These are phyloP conservation scores for Hippophae tibetana DNA, from an alignment of 306 rosid species.

Conservation along the genomic window DNA sequence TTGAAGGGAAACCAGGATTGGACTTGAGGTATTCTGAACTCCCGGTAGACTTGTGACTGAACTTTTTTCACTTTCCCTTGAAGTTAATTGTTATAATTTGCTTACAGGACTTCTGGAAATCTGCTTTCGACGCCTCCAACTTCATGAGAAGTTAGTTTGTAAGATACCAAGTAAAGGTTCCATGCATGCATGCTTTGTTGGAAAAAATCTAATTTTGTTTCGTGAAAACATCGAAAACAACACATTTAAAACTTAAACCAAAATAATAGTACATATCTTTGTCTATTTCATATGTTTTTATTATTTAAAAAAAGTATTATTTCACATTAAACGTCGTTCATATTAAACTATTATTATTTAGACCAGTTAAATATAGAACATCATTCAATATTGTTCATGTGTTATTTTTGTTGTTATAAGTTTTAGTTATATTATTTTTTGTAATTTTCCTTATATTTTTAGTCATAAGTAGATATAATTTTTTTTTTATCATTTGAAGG, in stretches of 20 bases:
- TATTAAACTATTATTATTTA: too few relatives aligned
- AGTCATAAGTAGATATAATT: too few relatives aligned
- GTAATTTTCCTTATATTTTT: too few relatives aligned
- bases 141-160: slow-evolving; percentile 29
- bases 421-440: too few relatives aligned
- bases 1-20: slow-evolving; percentile 47
- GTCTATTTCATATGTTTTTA: too few relatives aligned
- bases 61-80: slow-evolving; percentile 2
- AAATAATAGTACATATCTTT: background rate
- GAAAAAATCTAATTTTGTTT: background rate
- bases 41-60: slow-evolving; percentile 6
- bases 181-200: background rate
- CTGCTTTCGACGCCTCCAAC: slow-evolving; percentile 41
- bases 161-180: slow-evolving; percentile 15
- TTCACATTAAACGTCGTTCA: too few relatives aligned
- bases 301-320: too few relatives aligned
- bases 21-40: slow-evolving; percentile 38
- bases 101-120: slow-evolving; percentile 64
- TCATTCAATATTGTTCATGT: too few relatives aligned
- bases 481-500: too few relatives aligned
- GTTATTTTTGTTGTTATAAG: too few relatives aligned
- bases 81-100: slow-evolving; percentile 26
- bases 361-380: too few relatives aligned
- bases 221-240: slow-evolving; percentile 14
- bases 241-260: background rate